Conservation (phyloP, 1,139 yeast species). For the Diutina scorzettiae region DNA sequence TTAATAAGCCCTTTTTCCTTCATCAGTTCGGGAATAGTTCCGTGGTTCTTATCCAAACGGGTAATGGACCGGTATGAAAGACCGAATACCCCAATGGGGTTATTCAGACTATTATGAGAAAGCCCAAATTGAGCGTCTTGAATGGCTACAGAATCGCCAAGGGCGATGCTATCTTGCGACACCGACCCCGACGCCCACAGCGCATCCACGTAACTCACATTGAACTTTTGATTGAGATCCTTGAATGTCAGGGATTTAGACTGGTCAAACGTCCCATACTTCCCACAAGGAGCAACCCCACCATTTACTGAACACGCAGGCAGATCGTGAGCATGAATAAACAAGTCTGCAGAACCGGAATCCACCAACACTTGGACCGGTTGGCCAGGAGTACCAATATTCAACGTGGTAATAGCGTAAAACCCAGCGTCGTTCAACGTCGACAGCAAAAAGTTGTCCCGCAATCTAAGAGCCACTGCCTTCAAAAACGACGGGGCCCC, state of each 20-base stretch:
- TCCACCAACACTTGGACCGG: background rate
- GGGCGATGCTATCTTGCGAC: constrained; percentile 6
- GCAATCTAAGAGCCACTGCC: background rate
- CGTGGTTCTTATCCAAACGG: constrained; percentile 12
- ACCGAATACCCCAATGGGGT: constrained; percentile 45
- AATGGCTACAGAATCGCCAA: background rate
- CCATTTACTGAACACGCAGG: constrained; percentile 10
- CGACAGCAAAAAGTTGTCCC: background rate
- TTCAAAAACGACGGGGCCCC: background rate
- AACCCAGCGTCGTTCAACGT: background rate
- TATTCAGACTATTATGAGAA: constrained; percentile 39
- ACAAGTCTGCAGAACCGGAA: constrained; percentile 2
- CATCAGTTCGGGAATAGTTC: constrained; percentile 26
- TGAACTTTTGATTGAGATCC: constrained; percentile 8
- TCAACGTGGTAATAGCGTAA: background rate
- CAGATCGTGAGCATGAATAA: background rate
- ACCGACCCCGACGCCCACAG: background rate
- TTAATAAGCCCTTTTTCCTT: constrained; percentile 36
- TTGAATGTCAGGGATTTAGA: background rate
- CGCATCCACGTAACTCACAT: background rate
- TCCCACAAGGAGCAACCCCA: constrained; percentile 19
- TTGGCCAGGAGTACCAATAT: constrained; percentile 1
- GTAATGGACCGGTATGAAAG: background rate
- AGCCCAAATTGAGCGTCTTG: constrained; percentile 29
- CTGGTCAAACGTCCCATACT: constrained; percentile 33